These are phyloP conservation scores for Cucurbita moschata DNA, from an alignment of 306 rosid genomes.

Conservation along the genomic window DNA sequence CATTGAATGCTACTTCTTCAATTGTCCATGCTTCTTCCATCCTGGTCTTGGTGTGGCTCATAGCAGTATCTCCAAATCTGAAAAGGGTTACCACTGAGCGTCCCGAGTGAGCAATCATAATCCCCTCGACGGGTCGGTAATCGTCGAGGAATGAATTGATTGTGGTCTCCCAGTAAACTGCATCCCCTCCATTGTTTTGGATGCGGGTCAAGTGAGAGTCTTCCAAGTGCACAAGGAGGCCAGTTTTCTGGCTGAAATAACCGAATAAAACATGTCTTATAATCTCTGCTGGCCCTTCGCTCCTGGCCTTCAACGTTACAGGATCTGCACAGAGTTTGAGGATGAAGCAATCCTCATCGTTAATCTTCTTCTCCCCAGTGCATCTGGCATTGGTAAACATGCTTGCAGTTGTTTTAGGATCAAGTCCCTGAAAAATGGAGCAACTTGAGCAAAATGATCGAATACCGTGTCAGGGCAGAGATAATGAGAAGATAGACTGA, in stretches of 20 bases:
- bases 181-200: slow-evolving; percentile 95
- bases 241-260: slow-evolving; percentile 95
- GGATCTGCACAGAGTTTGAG: slow-evolving; percentile 93
- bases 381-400: slow-evolving; percentile 90
- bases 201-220: slow-evolving; percentile 98
- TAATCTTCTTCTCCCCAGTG: slow-evolving; percentile 88
- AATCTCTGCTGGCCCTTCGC: slow-evolving; percentile 97
- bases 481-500: not conserved
- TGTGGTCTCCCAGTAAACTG: slow-evolving; percentile 97
- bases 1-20: slow-evolving; percentile 93
- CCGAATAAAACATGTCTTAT: slow-evolving; percentile 91
- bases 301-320: slow-evolving; percentile 71
- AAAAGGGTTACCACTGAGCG: slow-evolving; percentile 90
- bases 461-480: not conserved
- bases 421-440: slow-evolving; percentile 53
- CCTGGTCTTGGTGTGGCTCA: slow-evolving; percentile 96
- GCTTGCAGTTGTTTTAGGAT: slow-evolving; percentile 92
- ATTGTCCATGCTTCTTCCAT: slow-evolving; percentile 99
- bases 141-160: slow-evolving; percentile 88
- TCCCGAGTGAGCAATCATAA: slow-evolving; percentile 90
- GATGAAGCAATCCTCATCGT: slow-evolving; percentile 88
- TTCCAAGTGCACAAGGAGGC: slow-evolving; percentile 89
- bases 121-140: slow-evolving; percentile 75
- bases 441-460: not conserved
- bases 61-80: slow-evolving; percentile 97